Evolutionary conservation across 306 rosid genomes (phyloP).

Genomic region (Cucurbita maxima): DNA sequence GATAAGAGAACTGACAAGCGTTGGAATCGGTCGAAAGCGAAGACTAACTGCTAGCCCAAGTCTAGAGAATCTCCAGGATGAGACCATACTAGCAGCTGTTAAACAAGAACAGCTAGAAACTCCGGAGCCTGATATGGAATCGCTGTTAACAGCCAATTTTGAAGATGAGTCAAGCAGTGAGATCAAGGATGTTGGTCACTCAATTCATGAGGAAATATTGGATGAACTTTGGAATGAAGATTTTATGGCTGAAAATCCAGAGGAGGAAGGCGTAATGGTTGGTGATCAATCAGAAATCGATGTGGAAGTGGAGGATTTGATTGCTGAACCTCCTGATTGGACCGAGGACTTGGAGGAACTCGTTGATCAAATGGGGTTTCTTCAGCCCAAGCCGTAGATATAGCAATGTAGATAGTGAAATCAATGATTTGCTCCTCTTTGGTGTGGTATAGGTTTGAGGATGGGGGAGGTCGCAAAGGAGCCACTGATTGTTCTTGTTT

Average conservation of each 20-base stretch:
- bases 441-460: neutral
- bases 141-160: slow-evolving; percentile 23
- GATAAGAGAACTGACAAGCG: slow-evolving; percentile 24
- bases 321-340: slow-evolving; percentile 33
- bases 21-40: slow-evolving; percentile 39
- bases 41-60: slow-evolving; percentile 43
- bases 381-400: slow-evolving; percentile 23
- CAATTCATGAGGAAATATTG: slow-evolving; percentile 13
- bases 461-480: neutral
- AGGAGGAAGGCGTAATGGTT: slow-evolving; percentile 26
- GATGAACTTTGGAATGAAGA: slow-evolving; percentile 51
- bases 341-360: slow-evolving; percentile 46
- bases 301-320: slow-evolving; percentile 40
- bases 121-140: slow-evolving; percentile 45
- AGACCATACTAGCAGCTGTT: slow-evolving; percentile 6
- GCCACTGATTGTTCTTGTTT: neutral
- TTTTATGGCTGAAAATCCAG: slow-evolving; percentile 29
- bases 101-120: slow-evolving; percentile 25
- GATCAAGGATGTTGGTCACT: slow-evolving; percentile 16
- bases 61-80: slow-evolving; percentile 43
- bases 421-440: neutral
- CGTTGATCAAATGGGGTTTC: slow-evolving; percentile 66
- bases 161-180: slow-evolving; percentile 42
- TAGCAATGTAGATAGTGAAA: neutral
- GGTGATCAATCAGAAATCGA: slow-evolving; percentile 39